Base-by-base conservation (phyloP, 306 rosid genomes). In the Ammopiptanthus mongolicus region DNA sequence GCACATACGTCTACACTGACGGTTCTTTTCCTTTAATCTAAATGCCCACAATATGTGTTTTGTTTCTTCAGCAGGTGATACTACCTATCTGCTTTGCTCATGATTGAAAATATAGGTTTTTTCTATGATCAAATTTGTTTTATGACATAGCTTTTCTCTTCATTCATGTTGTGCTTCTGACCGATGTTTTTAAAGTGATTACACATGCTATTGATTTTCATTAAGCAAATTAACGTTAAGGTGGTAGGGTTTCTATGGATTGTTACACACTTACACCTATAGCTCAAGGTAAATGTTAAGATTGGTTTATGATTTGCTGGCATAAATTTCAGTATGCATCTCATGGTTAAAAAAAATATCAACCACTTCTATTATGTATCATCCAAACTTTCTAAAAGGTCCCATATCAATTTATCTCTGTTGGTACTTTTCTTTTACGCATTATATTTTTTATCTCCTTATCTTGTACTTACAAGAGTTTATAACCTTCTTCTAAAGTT, bases 281-380 rank as follows among this genome's bases (percentile, higher is more conserved):
- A 46, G 18, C 18, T 13, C 8, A 46, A n/a, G 7, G 52, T 46
- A 14, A n/a, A 46, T 14, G 19, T 46, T 46, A 13, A 46, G 52
- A 46, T n/a, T 46, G 52, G 52, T 46, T 46, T 46, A 86, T 17
- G 93, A 88, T 61, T 39, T 8, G 46, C 12, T 9, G 14, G 46
- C 11, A 39, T 8, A 39, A 9, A 39, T 39, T 12, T 39, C 46
- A 9, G 1, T 9, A 39, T 39, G 46, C 46, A 9, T 39, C 2
- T 39, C 14, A 9, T 39, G 46, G 46, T 39, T 36, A 6, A 36
- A 36, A 36, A 33, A 36, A 1, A 1, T 1, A 25, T 25, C 28
- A 25, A 25, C 28, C 28, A 25, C 1, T 25, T 25, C 28, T 25
- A 25, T 25, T 25, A 25, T 25, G 28, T 8, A 41, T 41, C 14